Percentiles rank a stretch among this genome's conserved stretches.
Conservation (phyloP, 2,329 filamentous ascomycete species). For the Coleophoma crateriformis region DNA sequence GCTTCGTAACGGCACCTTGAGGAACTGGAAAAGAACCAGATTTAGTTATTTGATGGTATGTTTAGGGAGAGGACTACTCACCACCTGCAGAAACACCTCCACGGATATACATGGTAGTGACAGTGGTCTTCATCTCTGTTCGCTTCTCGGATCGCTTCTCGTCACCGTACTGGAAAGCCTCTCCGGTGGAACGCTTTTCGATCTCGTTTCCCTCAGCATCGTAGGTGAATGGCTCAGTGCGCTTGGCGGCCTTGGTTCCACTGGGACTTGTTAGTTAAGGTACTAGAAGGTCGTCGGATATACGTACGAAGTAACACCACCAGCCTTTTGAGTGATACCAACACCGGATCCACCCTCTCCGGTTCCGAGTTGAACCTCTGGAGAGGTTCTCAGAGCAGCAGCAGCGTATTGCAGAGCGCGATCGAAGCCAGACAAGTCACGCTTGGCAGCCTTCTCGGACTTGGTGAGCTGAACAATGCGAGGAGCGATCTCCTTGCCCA, state of each 20-base stretch:
- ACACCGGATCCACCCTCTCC: constrained; percentile 33
- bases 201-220: background rate
- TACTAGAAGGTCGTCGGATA: background rate
- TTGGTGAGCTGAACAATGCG: constrained; percentile 21
- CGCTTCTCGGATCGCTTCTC: constrained; percentile 7
- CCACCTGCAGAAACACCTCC: constrained; percentile 14
- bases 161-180: background rate
- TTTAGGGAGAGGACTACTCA: constrained; percentile 5
- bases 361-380: constrained; percentile 34
- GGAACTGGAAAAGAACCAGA: background rate
- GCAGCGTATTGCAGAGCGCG: constrained; percentile 34
- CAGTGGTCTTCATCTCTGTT: constrained; percentile 18
- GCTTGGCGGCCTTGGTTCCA: background rate
- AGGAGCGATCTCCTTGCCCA: constrained; percentile 43
- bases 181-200: background rate
- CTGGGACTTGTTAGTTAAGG: background rate
- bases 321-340: constrained; percentile 29
- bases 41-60: constrained; percentile 4
- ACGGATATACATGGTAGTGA: constrained; percentile 24
- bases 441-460: constrained; percentile 24
- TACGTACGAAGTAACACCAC: background rate
- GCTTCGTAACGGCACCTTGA: constrained; percentile 8
- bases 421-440: constrained; percentile 35
- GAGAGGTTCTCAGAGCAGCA: constrained; percentile 32
- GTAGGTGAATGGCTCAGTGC: background rate